These are phyloP conservation scores for Coriaria nepalensis DNA, from an alignment of 306 rosid species.

Conservation along the genomic window DNA sequence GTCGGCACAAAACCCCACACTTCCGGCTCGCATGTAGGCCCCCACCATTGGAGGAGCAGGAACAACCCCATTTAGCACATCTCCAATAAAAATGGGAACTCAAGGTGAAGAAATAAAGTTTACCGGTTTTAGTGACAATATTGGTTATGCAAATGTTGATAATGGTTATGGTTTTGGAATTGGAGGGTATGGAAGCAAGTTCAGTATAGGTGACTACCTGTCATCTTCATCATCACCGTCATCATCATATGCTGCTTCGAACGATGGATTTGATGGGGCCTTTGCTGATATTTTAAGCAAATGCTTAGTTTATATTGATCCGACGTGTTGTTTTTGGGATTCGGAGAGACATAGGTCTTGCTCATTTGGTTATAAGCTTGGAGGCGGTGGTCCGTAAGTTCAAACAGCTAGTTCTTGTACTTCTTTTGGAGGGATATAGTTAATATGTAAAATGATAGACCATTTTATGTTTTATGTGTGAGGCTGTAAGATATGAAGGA, in stretches of 20 bases:
- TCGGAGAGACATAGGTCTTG: conserved; percentile 59
- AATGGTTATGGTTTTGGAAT: conserved; percentile 44
- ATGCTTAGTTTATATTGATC: conserved; percentile 56
- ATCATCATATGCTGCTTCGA: conserved; percentile 52
- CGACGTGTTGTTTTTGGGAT: conserved; percentile 64
- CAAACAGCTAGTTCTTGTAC: conserved; percentile 60
- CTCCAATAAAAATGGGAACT: conserved; percentile 51
- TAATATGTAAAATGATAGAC: no score
- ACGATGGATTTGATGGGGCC: conserved; percentile 63
- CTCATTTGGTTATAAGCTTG: conserved; percentile 68
- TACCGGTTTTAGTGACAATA: conserved; percentile 39
- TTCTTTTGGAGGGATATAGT: conserved; percentile 34
- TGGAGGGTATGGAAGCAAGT: conserved; percentile 62
- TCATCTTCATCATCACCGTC: conserved; percentile 35
- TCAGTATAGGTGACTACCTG: conserved; percentile 19
- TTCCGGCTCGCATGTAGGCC: conserved; percentile 54
- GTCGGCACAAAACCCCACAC: conserved; percentile 44
- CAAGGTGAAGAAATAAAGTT: conserved; percentile 42
- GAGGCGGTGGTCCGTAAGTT: conserved; percentile 49
- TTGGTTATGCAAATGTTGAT: conserved; percentile 52
- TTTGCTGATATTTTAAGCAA: conserved; percentile 43
- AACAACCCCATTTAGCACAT: conserved; percentile 35
- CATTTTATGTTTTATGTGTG: no score
- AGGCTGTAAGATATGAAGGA: no score
- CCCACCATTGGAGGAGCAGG: conserved; percentile 16